phyloP scores from a whole-genome alignment of 148 eudicot genomes.

The Rhododendron simsii region DNA sequence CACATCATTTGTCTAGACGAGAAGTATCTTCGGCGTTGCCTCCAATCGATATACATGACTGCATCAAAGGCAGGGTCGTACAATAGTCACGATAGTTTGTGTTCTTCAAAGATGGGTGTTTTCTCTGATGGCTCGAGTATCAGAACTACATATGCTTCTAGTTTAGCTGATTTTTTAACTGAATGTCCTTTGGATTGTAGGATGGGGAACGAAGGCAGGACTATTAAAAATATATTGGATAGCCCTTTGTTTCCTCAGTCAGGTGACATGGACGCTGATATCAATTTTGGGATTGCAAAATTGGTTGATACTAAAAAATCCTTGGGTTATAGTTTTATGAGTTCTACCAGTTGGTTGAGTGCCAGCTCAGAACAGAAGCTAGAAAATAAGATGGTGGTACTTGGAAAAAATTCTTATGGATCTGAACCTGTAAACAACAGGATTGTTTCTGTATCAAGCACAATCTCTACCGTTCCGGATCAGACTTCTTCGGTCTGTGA shows the following conservation, averaged over 20 bases:
- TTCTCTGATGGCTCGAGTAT: conserved; percentile 13
- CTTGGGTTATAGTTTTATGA: conserved; percentile 19
- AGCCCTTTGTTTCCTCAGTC: conserved; percentile 61
- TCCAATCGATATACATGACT: conserved; percentile 33
- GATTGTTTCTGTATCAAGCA: conserved; percentile 39
- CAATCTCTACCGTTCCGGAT: conserved; percentile 30
- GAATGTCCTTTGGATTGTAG: conserved; percentile 18
- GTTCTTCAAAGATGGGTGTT: conserved; percentile 15
- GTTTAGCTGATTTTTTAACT: conserved; percentile 7
- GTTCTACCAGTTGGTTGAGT: conserved; percentile 26
- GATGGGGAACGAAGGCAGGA: conserved; percentile 31
- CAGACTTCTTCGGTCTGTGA: conserved; percentile 31
- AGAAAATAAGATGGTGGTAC: conserved; percentile 22
- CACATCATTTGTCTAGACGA: conserved; percentile 46
- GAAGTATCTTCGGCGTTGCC: conserved; percentile 48
- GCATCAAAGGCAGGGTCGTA: conserved; percentile 30
- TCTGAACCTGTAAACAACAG: conserved; percentile 34
- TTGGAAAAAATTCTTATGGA: conserved; percentile 20
- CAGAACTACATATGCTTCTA: conserved; percentile 9
- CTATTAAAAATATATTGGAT: conserved; percentile 58
- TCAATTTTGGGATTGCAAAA: conserved; percentile 25
- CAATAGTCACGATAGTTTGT: background rate
- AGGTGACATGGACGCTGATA: conserved; percentile 26
- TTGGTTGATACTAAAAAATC: conserved; percentile 19
- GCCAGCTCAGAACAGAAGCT: conserved; percentile 23